These are phyloP conservation scores for Gastrolobium villosum DNA, from an alignment of 306 rosid genomes.

Conservation along the genomic window DNA sequence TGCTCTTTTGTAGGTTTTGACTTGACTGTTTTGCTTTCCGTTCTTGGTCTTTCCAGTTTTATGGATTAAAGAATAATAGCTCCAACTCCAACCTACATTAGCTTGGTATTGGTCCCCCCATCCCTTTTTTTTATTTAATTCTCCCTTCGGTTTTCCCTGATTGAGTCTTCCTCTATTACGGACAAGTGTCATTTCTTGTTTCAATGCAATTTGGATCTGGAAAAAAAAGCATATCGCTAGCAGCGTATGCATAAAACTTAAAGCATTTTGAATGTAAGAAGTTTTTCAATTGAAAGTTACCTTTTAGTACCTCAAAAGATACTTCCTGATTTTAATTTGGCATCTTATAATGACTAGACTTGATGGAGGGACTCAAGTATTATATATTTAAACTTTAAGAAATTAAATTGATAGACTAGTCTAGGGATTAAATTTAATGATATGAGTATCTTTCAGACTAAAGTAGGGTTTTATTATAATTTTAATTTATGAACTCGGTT, in stretches of 20 bases:
- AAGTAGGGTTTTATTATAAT: no score
- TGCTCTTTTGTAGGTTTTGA: conserved; percentile 19
- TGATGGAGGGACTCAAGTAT: not conserved
- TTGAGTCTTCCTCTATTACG: conserved; percentile 11
- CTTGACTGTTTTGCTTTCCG: not conserved
- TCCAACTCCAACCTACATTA: conserved; percentile 23
- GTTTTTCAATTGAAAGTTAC: not conserved
- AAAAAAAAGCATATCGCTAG: not conserved
- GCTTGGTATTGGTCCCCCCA: conserved; percentile 5
- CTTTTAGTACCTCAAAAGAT: no score
- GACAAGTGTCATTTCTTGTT: conserved; percentile 11
- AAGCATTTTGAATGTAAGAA: not conserved
- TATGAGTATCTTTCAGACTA: not conserved
- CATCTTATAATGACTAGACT: no score
- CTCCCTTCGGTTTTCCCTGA: not conserved
- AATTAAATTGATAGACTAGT: not conserved
- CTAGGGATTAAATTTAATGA: not conserved
- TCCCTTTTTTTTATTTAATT: not conserved
- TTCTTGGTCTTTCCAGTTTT: not conserved
- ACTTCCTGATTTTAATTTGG: no score
- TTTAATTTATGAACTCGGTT: not conserved
- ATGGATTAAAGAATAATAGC: conserved; percentile 40
- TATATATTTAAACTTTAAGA: not conserved
- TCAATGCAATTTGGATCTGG: conserved; percentile 32
- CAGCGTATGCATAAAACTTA: not conserved